Evolutionary conservation across 805 yeast species (phyloP).

Genomic region (Sugiyamaella boreocaroliniensis): DNA sequence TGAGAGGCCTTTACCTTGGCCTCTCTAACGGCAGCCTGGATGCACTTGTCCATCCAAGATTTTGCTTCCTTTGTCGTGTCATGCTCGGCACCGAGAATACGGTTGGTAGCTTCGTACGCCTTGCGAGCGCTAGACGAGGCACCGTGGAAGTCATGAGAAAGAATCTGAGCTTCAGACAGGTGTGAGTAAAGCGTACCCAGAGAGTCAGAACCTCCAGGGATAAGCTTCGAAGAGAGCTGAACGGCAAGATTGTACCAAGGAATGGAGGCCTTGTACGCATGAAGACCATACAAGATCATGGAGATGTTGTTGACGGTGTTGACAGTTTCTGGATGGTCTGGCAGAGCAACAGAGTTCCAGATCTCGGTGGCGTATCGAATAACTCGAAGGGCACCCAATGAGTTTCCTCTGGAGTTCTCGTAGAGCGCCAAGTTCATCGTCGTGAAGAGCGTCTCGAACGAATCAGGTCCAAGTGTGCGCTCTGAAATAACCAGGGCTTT

Average conservation of each 20-base stretch:
- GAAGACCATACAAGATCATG: conserved; percentile 48
- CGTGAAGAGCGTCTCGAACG: conserved; percentile 65
- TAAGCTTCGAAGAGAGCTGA: conserved; percentile 42
- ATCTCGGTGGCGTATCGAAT: conserved; percentile 53
- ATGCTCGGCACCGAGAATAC: conserved; percentile 61
- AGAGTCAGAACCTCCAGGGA: conserved; percentile 48
- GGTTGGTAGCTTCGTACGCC: conserved; percentile 52
- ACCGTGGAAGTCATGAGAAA: conserved; percentile 44
- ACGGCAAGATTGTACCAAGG: conserved; percentile 49
- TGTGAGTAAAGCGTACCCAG: conserved; percentile 58
- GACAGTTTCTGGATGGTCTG: conserved; percentile 62
- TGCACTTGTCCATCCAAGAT: conserved; percentile 56
- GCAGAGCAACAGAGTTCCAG: conserved; percentile 54
- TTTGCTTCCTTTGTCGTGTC: conserved; percentile 59
- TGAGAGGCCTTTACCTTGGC: conserved; percentile 34
- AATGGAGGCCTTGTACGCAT: conserved; percentile 43
- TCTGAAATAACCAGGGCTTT: conserved; percentile 69
- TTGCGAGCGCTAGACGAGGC: conserved; percentile 51
- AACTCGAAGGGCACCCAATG: conserved; percentile 54
- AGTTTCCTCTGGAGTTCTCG: conserved; percentile 56
- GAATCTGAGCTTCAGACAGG: conserved; percentile 53
- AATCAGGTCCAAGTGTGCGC: conserved; percentile 74
- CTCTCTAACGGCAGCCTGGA: conserved; percentile 40
- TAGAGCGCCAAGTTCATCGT: conserved; percentile 67
- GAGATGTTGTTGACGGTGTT: conserved; percentile 59